Evolutionary conservation across 1,284 basidiomycete genomes (phyloP).

Genomic region (Ganoderma meredithae): DNA sequence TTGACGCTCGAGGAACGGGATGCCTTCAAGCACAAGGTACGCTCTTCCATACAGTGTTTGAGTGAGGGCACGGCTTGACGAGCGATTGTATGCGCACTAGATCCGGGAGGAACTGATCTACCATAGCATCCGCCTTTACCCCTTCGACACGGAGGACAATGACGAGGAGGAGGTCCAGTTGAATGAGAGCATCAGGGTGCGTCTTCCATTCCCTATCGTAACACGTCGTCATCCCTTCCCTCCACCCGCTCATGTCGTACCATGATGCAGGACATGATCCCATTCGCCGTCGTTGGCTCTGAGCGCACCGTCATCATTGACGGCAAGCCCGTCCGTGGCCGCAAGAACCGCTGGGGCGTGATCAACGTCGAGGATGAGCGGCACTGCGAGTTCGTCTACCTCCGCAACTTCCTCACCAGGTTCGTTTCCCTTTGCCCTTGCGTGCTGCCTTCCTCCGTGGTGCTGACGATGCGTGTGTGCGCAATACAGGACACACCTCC

Average conservation of each 20-base stretch:
- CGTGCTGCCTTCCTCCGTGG: not conserved
- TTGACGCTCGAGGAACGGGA: constrained; percentile 94
- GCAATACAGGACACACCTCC: constrained; percentile 84
- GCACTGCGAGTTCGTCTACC: constrained; percentile 98
- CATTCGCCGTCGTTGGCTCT: constrained; percentile 96
- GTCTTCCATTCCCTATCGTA: constrained; percentile 39
- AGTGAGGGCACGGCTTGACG: not conserved
- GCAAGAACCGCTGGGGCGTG: constrained; percentile 98
- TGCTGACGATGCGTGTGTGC: not conserved
- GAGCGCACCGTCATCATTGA: constrained; percentile 95
- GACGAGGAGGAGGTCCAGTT: constrained; percentile 92
- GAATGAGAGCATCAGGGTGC: constrained; percentile 90
- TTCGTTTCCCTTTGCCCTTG: constrained; percentile 41
- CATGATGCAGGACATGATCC: constrained; percentile 80
- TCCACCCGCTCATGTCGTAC: not conserved
- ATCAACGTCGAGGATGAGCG: constrained; percentile 97
- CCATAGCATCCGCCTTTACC: constrained; percentile 95
- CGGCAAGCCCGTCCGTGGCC: constrained; percentile 93
- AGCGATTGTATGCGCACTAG: constrained; percentile 44
- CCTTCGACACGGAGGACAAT: constrained; percentile 96
- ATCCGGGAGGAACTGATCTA: constrained; percentile 94
- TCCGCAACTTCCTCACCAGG: constrained; percentile 96
- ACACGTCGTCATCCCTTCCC: not conserved
- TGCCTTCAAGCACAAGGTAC: constrained; percentile 90
- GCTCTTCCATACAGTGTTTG: not conserved